Evolutionary conservation across 2,329 filamentous ascomycete genomes (phyloP).

Genomic region (Colletotrichum gigasporum): DNA sequence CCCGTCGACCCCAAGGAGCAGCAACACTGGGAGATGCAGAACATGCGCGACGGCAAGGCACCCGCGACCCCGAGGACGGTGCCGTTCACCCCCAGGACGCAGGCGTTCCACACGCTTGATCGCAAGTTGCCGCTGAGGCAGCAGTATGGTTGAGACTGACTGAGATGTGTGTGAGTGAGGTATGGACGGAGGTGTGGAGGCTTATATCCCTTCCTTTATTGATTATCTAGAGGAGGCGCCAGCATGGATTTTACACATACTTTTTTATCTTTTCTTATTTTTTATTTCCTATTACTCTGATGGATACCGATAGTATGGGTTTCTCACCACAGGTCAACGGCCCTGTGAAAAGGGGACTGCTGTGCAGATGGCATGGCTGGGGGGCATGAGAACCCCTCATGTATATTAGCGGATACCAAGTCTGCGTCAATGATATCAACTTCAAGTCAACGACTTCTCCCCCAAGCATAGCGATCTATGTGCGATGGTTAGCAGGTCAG

Average conservation of each 20-base stretch:
- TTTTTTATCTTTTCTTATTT: not conserved
- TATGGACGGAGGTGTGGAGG: too few species aligned
- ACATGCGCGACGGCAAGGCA: conserved; percentile 53
- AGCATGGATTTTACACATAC: not conserved
- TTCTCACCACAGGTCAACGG: not conserved
- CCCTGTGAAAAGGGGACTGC: too few species aligned
- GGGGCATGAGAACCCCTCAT: not conserved
- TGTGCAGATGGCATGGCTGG: not conserved
- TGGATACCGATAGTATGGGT: not conserved
- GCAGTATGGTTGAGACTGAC: conserved; percentile 37
- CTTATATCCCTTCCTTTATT: not conserved
- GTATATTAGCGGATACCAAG: not conserved
- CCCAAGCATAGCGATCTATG: too few species aligned
- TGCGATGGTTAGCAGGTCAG: too few species aligned
- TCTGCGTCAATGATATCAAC: not conserved
- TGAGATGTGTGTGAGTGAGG: not conserved
- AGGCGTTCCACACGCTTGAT: conserved; percentile 73
- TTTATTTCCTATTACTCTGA: not conserved
- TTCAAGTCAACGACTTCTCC: too few species aligned
- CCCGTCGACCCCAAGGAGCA: conserved; percentile 45
- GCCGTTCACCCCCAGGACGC: conserved; percentile 72
- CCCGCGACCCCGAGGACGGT: conserved; percentile 46
- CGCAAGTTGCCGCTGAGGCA: conserved; percentile 63
- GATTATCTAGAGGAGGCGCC: not conserved
- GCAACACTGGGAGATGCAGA: conserved; percentile 67